Evolutionary conservation across 208 protist genomes (phyloP).

Genomic region (Acanthamoeba royreba): DNA sequence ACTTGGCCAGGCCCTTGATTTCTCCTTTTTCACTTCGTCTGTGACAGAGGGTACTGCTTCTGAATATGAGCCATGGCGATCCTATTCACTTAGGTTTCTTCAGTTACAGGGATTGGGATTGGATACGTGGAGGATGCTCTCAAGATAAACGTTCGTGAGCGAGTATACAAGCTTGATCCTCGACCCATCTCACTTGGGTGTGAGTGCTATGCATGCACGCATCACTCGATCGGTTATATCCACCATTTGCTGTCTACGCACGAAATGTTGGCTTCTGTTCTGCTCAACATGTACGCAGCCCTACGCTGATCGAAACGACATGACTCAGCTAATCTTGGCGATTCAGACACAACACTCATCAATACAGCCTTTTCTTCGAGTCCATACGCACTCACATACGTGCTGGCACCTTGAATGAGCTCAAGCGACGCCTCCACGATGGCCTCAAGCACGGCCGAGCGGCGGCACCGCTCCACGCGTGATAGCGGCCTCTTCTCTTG

Average conservation of each 20-base stretch:
- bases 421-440: not conserved
- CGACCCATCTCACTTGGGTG: not conserved
- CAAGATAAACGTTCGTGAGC: not conserved
- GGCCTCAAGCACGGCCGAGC: not conserved
- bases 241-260: not conserved
- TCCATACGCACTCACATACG: not conserved
- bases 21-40: not conserved
- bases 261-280: not conserved
- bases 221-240: slow-evolving; percentile 8
- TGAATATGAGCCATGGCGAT: no score
- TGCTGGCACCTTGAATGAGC: not conserved
- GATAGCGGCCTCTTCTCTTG: no score
- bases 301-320: not conserved
- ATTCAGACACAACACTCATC: slow-evolving; percentile 16
- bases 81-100: no score
- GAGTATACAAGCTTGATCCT: not conserved
- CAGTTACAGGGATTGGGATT: no score
- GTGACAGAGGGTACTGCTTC: no score
- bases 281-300: not conserved
- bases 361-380: slow-evolving; percentile 1
- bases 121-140: not conserved
- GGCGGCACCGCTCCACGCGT: no score
- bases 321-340: not conserved
- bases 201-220: slow-evolving; percentile 1
- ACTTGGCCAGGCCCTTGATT: not conserved